Base-by-base conservation (phyloP, 345 rosid species). In the Microcos paniculata region DNA sequence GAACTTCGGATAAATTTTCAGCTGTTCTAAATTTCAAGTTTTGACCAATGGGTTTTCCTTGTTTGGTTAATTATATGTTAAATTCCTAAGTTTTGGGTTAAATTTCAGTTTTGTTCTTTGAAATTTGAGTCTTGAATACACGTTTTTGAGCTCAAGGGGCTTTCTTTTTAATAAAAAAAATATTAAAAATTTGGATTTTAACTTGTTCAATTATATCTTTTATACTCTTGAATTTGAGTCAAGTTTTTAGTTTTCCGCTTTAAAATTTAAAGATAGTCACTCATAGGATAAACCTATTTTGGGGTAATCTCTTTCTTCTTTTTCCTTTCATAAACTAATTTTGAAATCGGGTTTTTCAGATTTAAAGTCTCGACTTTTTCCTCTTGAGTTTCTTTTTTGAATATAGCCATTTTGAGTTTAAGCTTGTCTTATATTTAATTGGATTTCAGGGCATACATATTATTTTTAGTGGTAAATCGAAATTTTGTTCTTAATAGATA, bases 401-500 rank as follows among this genome's bases (percentile, higher is more conserved):
- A 21, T 8, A 13, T 56, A 56, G 11, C 40, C 10, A 23, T 2
- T 71, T 53, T 31, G 2, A 53, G 15, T n/a, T 13, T 31, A 40
- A 16, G 42, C 2, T 51, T 26, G 26, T 33, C 19, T 26, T 45
- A 24, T 24, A 9, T 46, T 8, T 7, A 46, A 69, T 26, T 30
- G 49, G 58, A 19, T 30, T 69, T 49, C 30, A 49, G 58, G 7
- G 31, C n/a, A n/a, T 5, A 13, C 5, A 42, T 6, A 19, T 18
- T 45, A 7, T 12, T 62, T 62, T 62, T 18, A 9, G 72, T 70
- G 21, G 33, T 70, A 31, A 49, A 70, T 70, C 45, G 31, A 70
- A 26, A 70, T 18, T 51, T 35, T 35, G 16, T 71, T 55, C 13
- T 69, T 62, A 74, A 73, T 73, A 94, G 99, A 55, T 30, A 90